Conservation (phyloP, 257 asterid genomes). For the Eucommia ulmoides region DNA sequence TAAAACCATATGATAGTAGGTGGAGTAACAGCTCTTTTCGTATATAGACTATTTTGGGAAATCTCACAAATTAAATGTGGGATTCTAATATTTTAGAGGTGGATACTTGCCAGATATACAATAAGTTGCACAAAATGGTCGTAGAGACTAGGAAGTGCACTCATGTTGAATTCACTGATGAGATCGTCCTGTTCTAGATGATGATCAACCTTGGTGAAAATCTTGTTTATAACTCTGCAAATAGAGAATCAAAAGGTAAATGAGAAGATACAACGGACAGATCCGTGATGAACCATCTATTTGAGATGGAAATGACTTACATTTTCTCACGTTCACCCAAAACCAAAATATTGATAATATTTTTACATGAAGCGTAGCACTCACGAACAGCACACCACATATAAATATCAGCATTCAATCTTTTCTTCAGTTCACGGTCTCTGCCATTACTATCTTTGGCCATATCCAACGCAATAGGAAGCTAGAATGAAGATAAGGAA, state of each 20-base stretch:
- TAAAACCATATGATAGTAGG: neutral
- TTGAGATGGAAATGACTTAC: conserved; percentile 34
- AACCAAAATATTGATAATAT: conserved; percentile 65
- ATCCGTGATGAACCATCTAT: conserved; percentile 5
- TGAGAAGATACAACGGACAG: conserved; percentile 1
- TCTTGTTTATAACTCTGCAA: conserved; percentile 59
- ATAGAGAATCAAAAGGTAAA: conserved; percentile 13
- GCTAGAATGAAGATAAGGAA: conserved; percentile 31
- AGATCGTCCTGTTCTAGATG: conserved; percentile 57
- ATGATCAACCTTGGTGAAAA: conserved; percentile 59
- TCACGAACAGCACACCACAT: conserved; percentile 88
- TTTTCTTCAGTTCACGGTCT: conserved; percentile 84
- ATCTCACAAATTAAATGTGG: too few species aligned
- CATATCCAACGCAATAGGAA: conserved; percentile 96
- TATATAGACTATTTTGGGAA: too few species aligned
- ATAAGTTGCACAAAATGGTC: conserved; percentile 80
- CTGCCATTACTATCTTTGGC: conserved; percentile 86
- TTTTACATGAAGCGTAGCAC: conserved; percentile 85
- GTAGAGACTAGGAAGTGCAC: conserved; percentile 68
- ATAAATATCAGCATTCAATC: conserved; percentile 57
- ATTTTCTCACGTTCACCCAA: conserved; percentile 59
- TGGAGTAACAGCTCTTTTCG: too few species aligned
- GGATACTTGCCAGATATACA: conserved; percentile 56
- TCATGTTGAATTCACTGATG: conserved; percentile 44
- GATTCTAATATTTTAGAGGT: too few species aligned